A percentile compares a stretch with the other conserved stretches of the same genome.
phyloP scores from a whole-genome alignment of 2,329 filamentous ascomycete species.

The Alternaria tenuissima region DNA sequence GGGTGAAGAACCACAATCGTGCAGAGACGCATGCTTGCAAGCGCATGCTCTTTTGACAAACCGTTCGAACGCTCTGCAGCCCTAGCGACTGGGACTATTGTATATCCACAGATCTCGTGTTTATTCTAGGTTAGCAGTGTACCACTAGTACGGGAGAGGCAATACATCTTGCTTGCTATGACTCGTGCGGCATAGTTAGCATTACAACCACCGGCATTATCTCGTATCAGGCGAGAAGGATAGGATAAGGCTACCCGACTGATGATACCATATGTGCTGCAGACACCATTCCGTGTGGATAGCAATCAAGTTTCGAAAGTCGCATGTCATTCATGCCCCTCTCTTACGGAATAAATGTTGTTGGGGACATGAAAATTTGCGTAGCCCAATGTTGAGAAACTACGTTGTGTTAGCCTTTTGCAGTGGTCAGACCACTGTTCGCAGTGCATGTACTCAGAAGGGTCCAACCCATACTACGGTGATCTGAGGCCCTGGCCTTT shows the following conservation, averaged over 20 bases:
- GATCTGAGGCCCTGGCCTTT: slow-evolving; percentile 6
- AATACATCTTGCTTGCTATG: slow-evolving; percentile 6
- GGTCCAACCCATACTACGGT: slow-evolving; percentile 1
- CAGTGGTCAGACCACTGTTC: not conserved
- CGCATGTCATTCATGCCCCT: not conserved
- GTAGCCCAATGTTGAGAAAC: not conserved
- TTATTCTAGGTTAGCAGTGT: slow-evolving; percentile 2
- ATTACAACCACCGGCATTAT: slow-evolving; percentile 11
- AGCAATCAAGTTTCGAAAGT: not conserved
- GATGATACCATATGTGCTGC: not conserved
- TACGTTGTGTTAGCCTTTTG: not conserved
- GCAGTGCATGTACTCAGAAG: not conserved
- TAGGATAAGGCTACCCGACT: not conserved
- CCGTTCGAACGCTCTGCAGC: not conserved
- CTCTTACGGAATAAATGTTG: not conserved
- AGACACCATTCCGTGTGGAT: not conserved
- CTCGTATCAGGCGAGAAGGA: slow-evolving; percentile 11
- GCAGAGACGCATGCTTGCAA: slow-evolving; percentile 7
- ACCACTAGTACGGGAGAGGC: slow-evolving; percentile 9
- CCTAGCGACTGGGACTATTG: slow-evolving; percentile 12
- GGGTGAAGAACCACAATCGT: not conserved
- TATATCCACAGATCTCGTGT: slow-evolving; percentile 8
- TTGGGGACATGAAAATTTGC: not conserved
- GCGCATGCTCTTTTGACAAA: slow-evolving; percentile 4
- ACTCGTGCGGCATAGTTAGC: slow-evolving; percentile 8